Evolutionary conservation across 2,329 filamentous ascomycete species (phyloP).

Genomic region (Fonsecaea erecta): DNA sequence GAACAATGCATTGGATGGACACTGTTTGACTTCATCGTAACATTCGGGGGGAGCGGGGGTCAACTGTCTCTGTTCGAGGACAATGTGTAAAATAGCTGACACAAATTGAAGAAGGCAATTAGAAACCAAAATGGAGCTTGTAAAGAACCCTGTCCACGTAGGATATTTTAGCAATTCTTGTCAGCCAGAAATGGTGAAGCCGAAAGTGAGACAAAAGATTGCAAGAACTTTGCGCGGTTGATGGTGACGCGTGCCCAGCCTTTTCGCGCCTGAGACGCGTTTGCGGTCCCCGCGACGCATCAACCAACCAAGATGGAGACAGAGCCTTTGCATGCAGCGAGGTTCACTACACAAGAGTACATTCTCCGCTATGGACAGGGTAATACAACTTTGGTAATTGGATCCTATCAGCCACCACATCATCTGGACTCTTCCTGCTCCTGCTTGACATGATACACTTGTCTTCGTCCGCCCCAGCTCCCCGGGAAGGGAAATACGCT

Average conservation of each 20-base stretch:
- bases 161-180: no score
- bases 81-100: neutral
- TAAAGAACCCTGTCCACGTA: neutral
- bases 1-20: neutral
- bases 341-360: neutral
- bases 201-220: neutral
- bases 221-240: neutral
- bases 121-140: neutral
- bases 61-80: neutral
- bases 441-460: neutral
- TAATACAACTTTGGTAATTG: neutral
- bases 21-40: neutral
- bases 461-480: neutral
- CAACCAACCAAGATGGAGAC: neutral
- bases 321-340: neutral
- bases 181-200: neutral
- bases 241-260: neutral
- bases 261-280: slow-evolving; percentile 11
- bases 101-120: neutral
- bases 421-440: neutral
- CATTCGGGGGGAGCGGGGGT: neutral
- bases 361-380: neutral
- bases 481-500: no score
- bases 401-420: neutral
- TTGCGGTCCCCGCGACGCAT: no score